These are phyloP conservation scores for Alternaria ethzedia DNA, from an alignment of 2,329 filamentous ascomycete species.

Conservation along the genomic window DNA sequence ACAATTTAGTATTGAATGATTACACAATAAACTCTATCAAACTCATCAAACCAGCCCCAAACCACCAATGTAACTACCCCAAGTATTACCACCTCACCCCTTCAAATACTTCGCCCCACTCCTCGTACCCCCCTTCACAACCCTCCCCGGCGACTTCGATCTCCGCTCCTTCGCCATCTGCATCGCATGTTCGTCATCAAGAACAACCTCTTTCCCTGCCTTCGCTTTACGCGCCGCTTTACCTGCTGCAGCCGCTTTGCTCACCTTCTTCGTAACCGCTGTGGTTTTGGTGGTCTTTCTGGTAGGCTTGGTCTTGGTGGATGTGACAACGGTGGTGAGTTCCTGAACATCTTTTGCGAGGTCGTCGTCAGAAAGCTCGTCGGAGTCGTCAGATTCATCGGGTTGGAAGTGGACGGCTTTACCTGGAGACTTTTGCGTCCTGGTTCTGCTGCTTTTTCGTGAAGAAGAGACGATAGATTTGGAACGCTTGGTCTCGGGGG, in stretches of 20 bases:
- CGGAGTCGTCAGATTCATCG: not conserved
- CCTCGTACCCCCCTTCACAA: not conserved
- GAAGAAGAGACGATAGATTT: not conserved
- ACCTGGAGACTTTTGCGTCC: not conserved
- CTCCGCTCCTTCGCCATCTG: not conserved
- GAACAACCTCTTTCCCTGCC: not conserved
- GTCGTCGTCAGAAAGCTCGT: not conserved
- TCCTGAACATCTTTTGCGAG: not conserved
- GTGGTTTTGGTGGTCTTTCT: not conserved
- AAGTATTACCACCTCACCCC: not conserved
- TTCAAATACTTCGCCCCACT: not conserved
- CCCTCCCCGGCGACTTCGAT: not conserved
- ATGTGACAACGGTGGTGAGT: not conserved
- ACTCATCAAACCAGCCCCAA: not conserved
- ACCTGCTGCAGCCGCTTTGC: conserved; percentile 1
- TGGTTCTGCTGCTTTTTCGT: not conserved
- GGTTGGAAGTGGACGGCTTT: not conserved
- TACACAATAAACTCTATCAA: not conserved
- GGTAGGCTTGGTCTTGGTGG: not conserved
- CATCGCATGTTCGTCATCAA: not conserved
- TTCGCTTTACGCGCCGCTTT: not conserved
- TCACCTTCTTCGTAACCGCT: not conserved
- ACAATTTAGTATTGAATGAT: not conserved
- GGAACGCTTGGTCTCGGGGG: not conserved
- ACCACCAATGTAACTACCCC: not conserved